These are phyloP conservation scores for Aspergillus egyptiacus DNA, from an alignment of 495 filamentous ascomycete species.

Conservation along the genomic window DNA sequence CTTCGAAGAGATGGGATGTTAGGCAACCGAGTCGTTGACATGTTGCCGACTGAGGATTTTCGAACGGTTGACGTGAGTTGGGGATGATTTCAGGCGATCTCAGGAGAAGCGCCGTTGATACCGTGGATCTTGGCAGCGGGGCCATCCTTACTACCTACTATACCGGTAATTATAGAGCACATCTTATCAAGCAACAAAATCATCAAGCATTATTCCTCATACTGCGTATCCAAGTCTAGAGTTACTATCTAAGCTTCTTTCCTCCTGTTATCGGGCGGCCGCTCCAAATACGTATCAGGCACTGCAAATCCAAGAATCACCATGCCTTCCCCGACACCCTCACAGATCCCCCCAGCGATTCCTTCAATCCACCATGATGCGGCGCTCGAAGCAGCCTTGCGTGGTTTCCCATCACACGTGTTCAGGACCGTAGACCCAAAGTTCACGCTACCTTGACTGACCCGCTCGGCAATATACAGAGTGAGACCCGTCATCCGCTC, in stretches of 20 bases:
- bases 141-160: too few relatives aligned
- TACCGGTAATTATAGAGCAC: too few relatives aligned
- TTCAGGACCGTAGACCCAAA: conserved; percentile 45
- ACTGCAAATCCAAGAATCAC: conserved; percentile 36
- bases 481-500: conserved; percentile 46
- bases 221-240: not conserved
- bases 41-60: conserved; percentile 18
- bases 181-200: not conserved
- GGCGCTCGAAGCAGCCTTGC: conserved; percentile 43
- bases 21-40: conserved; percentile 40
- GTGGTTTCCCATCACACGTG: conserved; percentile 53
- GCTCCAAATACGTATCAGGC: conserved; percentile 25
- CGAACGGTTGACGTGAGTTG: not conserved
- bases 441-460: conserved; percentile 46
- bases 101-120: not conserved
- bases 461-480: conserved; percentile 44
- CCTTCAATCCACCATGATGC: conserved; percentile 53
- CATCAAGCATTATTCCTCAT: not conserved
- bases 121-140: not conserved
- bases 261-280: conserved; percentile 5
- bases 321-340: conserved; percentile 59
- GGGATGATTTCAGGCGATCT: not conserved
- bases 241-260: not conserved
- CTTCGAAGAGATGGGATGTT: conserved; percentile 44
- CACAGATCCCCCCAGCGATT: conserved; percentile 56